Evolutionary conservation across 2,329 filamentous ascomycete species (phyloP).

Genomic region (Aureobasidium subglaciale): DNA sequence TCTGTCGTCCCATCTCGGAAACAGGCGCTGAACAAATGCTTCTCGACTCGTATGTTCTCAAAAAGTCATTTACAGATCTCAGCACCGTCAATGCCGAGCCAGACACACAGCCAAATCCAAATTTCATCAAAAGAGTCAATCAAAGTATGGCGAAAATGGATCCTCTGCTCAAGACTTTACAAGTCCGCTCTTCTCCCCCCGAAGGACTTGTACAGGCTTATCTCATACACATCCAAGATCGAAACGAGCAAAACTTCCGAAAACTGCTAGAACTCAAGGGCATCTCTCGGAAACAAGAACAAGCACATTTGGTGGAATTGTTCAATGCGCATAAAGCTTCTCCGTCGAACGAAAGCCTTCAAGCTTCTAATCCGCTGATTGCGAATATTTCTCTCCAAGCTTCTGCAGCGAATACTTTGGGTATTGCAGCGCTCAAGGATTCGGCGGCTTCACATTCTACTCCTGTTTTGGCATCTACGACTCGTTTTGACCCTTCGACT

Average conservation of each 20-base stretch:
- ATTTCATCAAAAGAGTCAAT: slow-evolving; percentile 81
- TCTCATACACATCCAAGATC: slow-evolving; percentile 91
- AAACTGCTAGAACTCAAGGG: slow-evolving; percentile 96
- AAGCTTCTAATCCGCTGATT: slow-evolving; percentile 60
- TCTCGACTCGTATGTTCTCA: slow-evolving; percentile 85
- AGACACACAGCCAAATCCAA: slow-evolving; percentile 46
- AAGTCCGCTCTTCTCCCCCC: slow-evolving; percentile 83
- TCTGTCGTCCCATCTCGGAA: slow-evolving; percentile 85
- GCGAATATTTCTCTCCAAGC: slow-evolving; percentile 51
- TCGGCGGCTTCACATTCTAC: slow-evolving; percentile 22
- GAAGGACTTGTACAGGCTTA: slow-evolving; percentile 96
- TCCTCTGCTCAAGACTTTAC: slow-evolving; percentile 88
- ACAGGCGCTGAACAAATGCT: slow-evolving; percentile 97
- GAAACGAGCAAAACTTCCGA: slow-evolving; percentile 87
- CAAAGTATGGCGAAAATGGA: slow-evolving; percentile 80
- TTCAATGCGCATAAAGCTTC: slow-evolving; percentile 77
- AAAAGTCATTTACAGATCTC: slow-evolving; percentile 68
- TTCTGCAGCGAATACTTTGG: slow-evolving; percentile 35
- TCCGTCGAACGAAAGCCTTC: slow-evolving; percentile 60
- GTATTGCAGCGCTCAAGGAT: slow-evolving; percentile 18
- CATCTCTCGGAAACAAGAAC: slow-evolving; percentile 70
- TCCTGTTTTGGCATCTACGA: slow-evolving; percentile 32
- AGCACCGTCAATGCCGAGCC: slow-evolving; percentile 54
- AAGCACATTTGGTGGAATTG: slow-evolving; percentile 74
- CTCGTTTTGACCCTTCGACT: slow-evolving; percentile 67